A percentile compares a stretch with the other conserved stretches of the same genome.
Evolutionary conservation across 495 filamentous ascomycete genomes (phyloP).

Genomic region (Aspergillus panamensis): DNA sequence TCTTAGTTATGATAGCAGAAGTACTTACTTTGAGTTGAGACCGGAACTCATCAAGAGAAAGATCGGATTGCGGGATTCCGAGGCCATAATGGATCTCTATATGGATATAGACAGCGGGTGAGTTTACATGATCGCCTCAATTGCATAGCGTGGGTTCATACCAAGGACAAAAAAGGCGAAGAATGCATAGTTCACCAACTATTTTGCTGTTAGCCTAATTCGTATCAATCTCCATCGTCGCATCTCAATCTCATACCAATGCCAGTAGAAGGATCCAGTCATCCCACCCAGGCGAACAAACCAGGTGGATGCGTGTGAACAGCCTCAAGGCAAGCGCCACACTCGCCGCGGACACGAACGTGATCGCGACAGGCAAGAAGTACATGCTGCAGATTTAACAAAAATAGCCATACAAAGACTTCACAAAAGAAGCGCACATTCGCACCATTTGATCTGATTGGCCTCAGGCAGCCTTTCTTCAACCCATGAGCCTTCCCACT

Average conservation of each 20-base stretch:
- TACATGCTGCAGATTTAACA: conserved; percentile 20
- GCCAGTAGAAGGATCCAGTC: conserved; percentile 31
- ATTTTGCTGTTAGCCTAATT: background rate
- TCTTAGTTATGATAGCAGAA: background rate
- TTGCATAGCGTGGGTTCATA: conserved; percentile 13
- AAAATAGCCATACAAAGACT: too few species aligned
- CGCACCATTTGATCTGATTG: too few species aligned
- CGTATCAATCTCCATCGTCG: background rate
- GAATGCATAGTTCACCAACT: conserved; percentile 25
- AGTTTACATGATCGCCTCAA: background rate
- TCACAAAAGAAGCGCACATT: too few species aligned
- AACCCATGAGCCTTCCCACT: too few species aligned
- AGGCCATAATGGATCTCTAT: conserved; percentile 21
- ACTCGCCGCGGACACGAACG: conserved; percentile 26
- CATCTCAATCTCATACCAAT: conserved; percentile 26
- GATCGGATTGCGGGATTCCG: conserved; percentile 4
- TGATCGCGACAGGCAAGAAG: conserved; percentile 20
- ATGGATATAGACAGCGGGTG: background rate
- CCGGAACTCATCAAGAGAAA: background rate
- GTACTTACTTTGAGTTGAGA: conserved; percentile 20
- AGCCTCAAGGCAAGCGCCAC: conserved; percentile 34
- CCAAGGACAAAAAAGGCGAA: conserved; percentile 30
- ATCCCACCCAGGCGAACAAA: conserved; percentile 36
- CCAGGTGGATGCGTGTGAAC: conserved; percentile 29
- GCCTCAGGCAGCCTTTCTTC: too few species aligned